Percentiles rank a stretch among this genome's conserved stretches.
These are phyloP conservation scores for Populus deltoides DNA, from an alignment of 345 rosid species.

Conservation along the genomic window DNA sequence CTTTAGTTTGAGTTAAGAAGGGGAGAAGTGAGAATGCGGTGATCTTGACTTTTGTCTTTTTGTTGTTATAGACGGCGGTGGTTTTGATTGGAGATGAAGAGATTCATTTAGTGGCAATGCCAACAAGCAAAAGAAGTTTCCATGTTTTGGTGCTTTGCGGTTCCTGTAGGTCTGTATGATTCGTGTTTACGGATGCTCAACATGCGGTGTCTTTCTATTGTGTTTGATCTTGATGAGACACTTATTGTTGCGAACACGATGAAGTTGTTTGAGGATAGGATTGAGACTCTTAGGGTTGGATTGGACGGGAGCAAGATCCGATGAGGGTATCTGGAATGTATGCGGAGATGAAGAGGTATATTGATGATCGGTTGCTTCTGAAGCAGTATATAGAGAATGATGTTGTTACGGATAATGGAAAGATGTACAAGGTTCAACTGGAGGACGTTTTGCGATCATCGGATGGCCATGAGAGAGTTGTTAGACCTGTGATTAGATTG, in stretches of 20 bases:
- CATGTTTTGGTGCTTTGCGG: slow-evolving; percentile 94
- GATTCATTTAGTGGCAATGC: slow-evolving; percentile 97
- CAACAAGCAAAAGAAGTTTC: slow-evolving; percentile 93
- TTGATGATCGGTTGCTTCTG: slow-evolving; percentile 71
- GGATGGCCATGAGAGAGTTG: slow-evolving; percentile 61
- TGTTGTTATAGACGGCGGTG: slow-evolving; percentile 65
- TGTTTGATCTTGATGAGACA: slow-evolving; percentile 96
- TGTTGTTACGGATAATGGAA: slow-evolving; percentile 64
- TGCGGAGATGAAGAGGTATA: slow-evolving; percentile 65
- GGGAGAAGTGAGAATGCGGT: not conserved
- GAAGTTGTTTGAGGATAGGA: slow-evolving; percentile 92
- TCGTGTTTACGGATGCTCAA: slow-evolving; percentile 82
- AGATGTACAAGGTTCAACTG: slow-evolving; percentile 61
- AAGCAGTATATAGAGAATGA: slow-evolving; percentile 85
- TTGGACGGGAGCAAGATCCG: slow-evolving; percentile 71
- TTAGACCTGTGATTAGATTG: slow-evolving; percentile 83
- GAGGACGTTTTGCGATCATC: slow-evolving; percentile 71
- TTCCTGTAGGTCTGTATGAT: slow-evolving; percentile 62
- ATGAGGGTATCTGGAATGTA: slow-evolving; percentile 66
- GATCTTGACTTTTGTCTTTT: not conserved
- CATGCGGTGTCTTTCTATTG: slow-evolving; percentile 79
- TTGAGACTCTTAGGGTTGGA: slow-evolving; percentile 77
- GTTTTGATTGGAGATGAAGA: slow-evolving; percentile 79
- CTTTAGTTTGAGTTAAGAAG: not conserved
- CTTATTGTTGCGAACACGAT: slow-evolving; percentile 92